Base-by-base conservation (phyloP, 345 rosid species). In the Noccaea caerulescens region DNA sequence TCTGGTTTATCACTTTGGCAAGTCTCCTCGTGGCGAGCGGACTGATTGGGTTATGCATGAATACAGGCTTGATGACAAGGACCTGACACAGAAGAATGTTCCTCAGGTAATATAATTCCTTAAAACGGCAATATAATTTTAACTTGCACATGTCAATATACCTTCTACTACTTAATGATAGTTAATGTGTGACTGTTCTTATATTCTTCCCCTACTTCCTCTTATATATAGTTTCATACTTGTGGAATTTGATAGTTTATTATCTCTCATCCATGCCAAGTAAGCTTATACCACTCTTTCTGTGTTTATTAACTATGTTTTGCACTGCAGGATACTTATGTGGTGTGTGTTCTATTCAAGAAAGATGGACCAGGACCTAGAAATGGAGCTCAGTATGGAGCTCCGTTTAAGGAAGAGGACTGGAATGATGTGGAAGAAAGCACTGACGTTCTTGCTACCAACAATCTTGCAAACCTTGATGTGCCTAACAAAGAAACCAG, bases 291-390 rank as follows among this genome's bases (percentile, higher is more conserved):
- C 32, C 18, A 16, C 27, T 20, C 45, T 37, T 2, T 68, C 10
- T 59, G 44, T 16, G 11, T 38, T 66, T 30, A 47, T 5, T 76
- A 7, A 37, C 10, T 18, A 3, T 63, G 56, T 58, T 71, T 9
- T 65, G 60, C 6, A 4, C 43, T 77, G 69, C 83, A 91, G 96
- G 99, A 94, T 57, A 86, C 91, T 73, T 94, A 81, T 80, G 97
- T 88, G 55, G 88, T 94, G 49, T 94, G 89, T 73, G 93, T 91
- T 74, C 82, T 84, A 36, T 94, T 33, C 77, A 94, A 91, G 68
- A 94, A 94, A 76, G 91, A 96, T 78, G 99, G 99, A 50, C 88
- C 95, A 45, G 97, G 99, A 63, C 99, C 99, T 11, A 89, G 93
- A 77, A 89, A 94, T 59, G 98, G 98, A 47, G 96, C 89, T 77